Conservation (phyloP, 805 yeast species). For the Yamadazyma scolyti region DNA sequence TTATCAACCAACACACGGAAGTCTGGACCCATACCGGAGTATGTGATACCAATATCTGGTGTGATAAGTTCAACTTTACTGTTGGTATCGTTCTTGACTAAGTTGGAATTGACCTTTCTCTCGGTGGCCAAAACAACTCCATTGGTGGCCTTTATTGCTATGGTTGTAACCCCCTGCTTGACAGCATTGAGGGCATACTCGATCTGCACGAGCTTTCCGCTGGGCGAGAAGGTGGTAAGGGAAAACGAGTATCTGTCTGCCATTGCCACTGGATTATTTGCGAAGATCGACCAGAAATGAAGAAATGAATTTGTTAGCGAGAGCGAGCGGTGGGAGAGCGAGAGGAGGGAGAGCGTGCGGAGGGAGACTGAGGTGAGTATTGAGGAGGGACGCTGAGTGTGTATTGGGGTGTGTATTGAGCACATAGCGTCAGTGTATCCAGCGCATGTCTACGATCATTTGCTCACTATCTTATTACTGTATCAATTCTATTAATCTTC, state of each 20-base stretch:
- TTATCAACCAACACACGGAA: constrained; percentile 91
- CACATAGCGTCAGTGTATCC: background rate
- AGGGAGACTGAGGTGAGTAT: background rate
- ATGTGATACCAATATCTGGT: constrained; percentile 95
- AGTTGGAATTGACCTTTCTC: constrained; percentile 77
- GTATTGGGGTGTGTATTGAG: too few relatives aligned
- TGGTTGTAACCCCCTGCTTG: constrained; percentile 94
- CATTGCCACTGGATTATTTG: constrained; percentile 49
- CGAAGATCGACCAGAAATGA: too few relatives aligned
- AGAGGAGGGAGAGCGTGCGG: too few relatives aligned
- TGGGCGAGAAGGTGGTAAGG: constrained; percentile 95
- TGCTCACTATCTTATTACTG: background rate
- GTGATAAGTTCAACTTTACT: constrained; percentile 80
- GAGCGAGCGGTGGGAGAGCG: too few relatives aligned
- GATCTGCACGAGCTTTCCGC: constrained; percentile 96
- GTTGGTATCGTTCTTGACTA: constrained; percentile 70
- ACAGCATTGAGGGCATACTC: constrained; percentile 97
- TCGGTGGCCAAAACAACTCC: constrained; percentile 98
- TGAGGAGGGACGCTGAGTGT: too few relatives aligned
- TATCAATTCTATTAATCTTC: constrained; percentile 45
- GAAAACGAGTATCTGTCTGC: constrained; percentile 98
- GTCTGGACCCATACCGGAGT: constrained; percentile 99
- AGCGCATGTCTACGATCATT: background rate
- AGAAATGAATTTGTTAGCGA: too few relatives aligned
- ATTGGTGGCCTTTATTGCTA: constrained; percentile 90